Evolutionary conservation across 257 asterid species (phyloP), one percentile per base, ranked within the genome.

Genomic region (Plectranthus barbatus): DNA sequence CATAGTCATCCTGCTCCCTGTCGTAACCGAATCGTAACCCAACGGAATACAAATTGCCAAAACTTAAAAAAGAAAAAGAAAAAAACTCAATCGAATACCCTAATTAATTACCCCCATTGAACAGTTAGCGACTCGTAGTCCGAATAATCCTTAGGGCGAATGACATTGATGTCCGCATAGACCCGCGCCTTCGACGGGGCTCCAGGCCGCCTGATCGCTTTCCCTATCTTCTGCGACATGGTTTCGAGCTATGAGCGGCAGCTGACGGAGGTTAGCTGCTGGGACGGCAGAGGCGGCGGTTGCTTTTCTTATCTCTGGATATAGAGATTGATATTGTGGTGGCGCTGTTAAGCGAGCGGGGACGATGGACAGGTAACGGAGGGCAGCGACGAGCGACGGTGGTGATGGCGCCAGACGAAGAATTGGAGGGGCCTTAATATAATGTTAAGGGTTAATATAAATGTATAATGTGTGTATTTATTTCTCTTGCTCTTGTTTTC

Each of bases 1-100:
- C 98, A 52, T 85, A 91, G 67, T 91, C 95, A 73, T 91, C 98
- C 76, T 85, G 96, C 72, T 87, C 95, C 79, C 98, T 91, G 85
- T 37, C 42, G 56, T 78, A 79, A 56, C 68, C 71, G n/a, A 79
- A 56, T 60, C 74, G 69, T 70, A 62, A 19, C 21, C 53, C 66
- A 60, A 14, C 15, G 56, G 19, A 66, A 42, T 21, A 37, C 53
- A 52, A 19, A n/a, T n/a, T n/a, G n/a, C 23, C 47, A 11, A 68
- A 56, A 11, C 17, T 17, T 20, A 0, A 20, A 58, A 11, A 0
- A 11, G 41, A 10, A 19, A 59, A 5, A 33, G 4, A 5, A 51
- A 64, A n/a, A n/a, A n/a, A n/a, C n/a, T 21, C 4, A 63, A 17
- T 47, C 24, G 14, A 62, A 34, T 1, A 67, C 18, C 61, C 63